These are phyloP conservation scores for Ustilago vetiveriae DNA, from an alignment of 1,284 basidiomycete genomes.

Conservation along the genomic window DNA sequence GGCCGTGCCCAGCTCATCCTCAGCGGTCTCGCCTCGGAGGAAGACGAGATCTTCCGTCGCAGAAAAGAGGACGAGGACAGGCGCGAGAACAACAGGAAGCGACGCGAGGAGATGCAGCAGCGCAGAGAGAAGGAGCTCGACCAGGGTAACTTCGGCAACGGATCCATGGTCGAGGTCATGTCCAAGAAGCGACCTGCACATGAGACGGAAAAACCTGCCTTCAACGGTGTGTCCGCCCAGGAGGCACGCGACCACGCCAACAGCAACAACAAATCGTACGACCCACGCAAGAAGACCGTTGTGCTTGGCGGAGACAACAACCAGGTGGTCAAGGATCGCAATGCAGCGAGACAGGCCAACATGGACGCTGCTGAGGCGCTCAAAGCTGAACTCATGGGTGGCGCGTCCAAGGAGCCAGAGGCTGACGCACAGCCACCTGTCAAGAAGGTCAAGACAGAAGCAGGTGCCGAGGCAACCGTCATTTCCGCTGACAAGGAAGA, in stretches of 20 bases:
- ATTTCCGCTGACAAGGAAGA: slow-evolving; percentile 13
- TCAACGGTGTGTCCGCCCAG: slow-evolving; percentile 38
- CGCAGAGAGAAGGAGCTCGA: slow-evolving; percentile 47
- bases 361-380: slow-evolving; percentile 92
- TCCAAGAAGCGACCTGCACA: slow-evolving; percentile 28
- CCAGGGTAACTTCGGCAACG: slow-evolving; percentile 43
- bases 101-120: slow-evolving; percentile 74
- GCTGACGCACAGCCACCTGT: slow-evolving; percentile 13
- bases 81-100: slow-evolving; percentile 82
- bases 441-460: slow-evolving; percentile 39
- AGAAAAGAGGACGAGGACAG: slow-evolving; percentile 91
- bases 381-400: slow-evolving; percentile 84
- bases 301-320: slow-evolving; percentile 58
- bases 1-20: slow-evolving; percentile 90
- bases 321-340: slow-evolving; percentile 56
- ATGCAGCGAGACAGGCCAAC: slow-evolving; percentile 80
- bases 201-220: slow-evolving; percentile 44
- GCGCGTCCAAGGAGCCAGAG: slow-evolving; percentile 67
- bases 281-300: slow-evolving; percentile 43
- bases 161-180: slow-evolving; percentile 29
- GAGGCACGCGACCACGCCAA: slow-evolving; percentile 59
- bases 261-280: slow-evolving; percentile 43
- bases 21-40: slow-evolving; percentile 87
- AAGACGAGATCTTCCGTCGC: slow-evolving; percentile 94
- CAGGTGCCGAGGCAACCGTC: slow-evolving; percentile 24